These are phyloP conservation scores for Penicillium decumbens DNA, from an alignment of 2,329 filamentous ascomycete species.

Conservation along the genomic window DNA sequence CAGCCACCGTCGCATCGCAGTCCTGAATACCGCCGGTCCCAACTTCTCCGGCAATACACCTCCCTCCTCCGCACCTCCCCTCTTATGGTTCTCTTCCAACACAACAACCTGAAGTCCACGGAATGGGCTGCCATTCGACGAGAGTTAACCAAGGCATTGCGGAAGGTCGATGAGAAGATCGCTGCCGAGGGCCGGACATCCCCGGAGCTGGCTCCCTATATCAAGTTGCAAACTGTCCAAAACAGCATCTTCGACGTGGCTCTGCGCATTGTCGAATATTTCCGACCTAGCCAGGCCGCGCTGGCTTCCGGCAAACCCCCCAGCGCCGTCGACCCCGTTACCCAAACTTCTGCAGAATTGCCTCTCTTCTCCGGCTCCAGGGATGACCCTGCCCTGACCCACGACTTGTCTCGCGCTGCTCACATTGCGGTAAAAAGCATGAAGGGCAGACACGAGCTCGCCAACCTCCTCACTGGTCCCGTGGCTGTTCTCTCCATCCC, in stretches of 20 bases:
- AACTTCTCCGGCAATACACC: conserved; percentile 80
- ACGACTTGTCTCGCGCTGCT: conserved; percentile 57
- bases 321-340: conserved; percentile 26
- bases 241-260: conserved; percentile 85
- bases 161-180: conserved; percentile 63
- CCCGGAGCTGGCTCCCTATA: conserved; percentile 50
- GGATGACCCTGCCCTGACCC: conserved; percentile 46
- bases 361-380: conserved; percentile 27
- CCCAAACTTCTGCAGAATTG: conserved; percentile 32
- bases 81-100: conserved; percentile 79
- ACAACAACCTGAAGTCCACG: conserved; percentile 68
- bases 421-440: conserved; percentile 48
- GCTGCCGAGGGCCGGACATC: conserved; percentile 50
- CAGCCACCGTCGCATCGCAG: conserved; percentile 86
- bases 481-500: conserved; percentile 77
- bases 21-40: conserved; percentile 81
- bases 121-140: conserved; percentile 71
- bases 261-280: conserved; percentile 81
- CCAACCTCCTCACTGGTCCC: conserved; percentile 75
- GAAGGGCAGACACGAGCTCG: conserved; percentile 58
- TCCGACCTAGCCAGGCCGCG: conserved; percentile 48
- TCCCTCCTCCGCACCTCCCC: conserved; percentile 81
- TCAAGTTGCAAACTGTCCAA: conserved; percentile 79
- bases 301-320: conserved; percentile 20
- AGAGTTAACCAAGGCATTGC: conserved; percentile 59